phyloP scores from a whole-genome alignment of 169 alveolate species.

The Amoebophrya sp. region DNA sequence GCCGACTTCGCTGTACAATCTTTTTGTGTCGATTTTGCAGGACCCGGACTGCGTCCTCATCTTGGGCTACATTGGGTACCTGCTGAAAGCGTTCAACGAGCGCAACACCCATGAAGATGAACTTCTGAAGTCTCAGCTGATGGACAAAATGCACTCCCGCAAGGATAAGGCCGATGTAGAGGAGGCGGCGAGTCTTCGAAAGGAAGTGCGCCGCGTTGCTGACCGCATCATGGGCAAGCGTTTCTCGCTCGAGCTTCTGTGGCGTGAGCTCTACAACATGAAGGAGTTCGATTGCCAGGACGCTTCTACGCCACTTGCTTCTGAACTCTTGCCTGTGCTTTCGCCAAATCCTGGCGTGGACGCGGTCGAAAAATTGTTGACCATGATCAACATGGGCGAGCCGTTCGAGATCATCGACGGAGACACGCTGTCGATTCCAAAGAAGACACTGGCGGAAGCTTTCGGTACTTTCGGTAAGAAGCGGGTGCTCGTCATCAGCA shows the following conservation, averaged over 20 bases:
- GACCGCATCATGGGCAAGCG: neutral
- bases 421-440: neutral
- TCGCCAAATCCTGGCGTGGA: neutral
- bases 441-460: neutral
- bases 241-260: neutral
- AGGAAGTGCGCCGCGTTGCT: neutral
- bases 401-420: slow-evolving; percentile 1
- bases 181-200: neutral
- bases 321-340: neutral
- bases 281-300: neutral
- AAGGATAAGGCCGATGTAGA: neutral
- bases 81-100: neutral
- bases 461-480: neutral
- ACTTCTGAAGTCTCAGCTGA: neutral
- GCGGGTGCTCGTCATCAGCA: neutral
- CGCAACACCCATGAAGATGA: neutral
- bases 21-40: neutral
- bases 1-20: neutral
- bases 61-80: neutral
- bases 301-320: neutral
- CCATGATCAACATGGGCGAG: neutral
- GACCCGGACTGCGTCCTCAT: neutral
- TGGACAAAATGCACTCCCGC: neutral
- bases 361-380: neutral
- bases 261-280: neutral